Percentiles rank a stretch among this genome's conserved stretches.
phyloP scores from a whole-genome alignment of 2,329 filamentous ascomycete genomes.

The Phyllosticta paracitricarpa region DNA sequence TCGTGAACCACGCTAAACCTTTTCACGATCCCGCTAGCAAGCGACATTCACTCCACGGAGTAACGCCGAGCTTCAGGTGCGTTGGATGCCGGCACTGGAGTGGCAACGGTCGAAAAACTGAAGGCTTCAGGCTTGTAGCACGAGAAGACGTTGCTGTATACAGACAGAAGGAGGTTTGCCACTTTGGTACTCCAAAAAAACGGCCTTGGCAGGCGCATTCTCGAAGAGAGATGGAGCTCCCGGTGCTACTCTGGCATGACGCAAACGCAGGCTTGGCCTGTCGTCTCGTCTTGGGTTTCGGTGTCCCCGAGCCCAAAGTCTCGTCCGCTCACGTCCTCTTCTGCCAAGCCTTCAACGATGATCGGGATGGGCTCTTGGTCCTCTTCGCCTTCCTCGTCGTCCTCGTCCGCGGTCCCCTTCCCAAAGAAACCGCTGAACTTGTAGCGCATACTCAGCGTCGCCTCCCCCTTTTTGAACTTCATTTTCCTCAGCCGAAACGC shows the following conservation, averaged over 20 bases:
- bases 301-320: neutral
- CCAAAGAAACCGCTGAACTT: slow-evolving; percentile 1
- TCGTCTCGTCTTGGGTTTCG: neutral
- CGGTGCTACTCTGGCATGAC: neutral
- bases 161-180: no score
- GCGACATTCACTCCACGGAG: neutral
- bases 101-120: no score
- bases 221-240: neutral
- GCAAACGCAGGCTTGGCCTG: neutral
- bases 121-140: no score
- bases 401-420: neutral
- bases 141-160: no score
- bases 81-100: neutral
- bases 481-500: slow-evolving; percentile 1
- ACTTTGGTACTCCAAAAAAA: no score
- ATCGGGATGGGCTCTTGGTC: neutral
- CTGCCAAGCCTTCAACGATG: neutral
- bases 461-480: neutral
- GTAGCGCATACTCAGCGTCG: neutral
- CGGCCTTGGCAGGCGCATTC: neutral
- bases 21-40: neutral
- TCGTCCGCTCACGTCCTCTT: neutral
- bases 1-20: neutral
- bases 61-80: neutral
- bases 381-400: neutral